These are phyloP conservation scores for Skeletonema tropicum DNA, from an alignment of 108 stramenopile species.

Conservation along the genomic window DNA sequence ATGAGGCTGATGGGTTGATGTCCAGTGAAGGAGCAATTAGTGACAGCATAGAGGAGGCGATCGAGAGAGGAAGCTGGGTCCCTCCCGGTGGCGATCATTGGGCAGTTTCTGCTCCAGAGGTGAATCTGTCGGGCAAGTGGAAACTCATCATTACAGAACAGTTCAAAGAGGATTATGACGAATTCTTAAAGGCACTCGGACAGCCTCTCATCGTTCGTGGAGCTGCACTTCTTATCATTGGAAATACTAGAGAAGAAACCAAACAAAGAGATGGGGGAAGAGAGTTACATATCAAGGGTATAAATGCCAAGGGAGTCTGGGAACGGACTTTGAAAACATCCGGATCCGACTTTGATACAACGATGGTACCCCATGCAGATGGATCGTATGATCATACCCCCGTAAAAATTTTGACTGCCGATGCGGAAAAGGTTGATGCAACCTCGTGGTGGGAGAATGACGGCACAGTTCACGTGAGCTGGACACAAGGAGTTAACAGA, in stretches of 20 bases:
- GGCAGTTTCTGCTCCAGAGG: constrained; percentile 59
- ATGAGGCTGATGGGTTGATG: constrained; percentile 8
- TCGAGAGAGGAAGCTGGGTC: constrained; percentile 38
- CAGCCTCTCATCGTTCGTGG: constrained; percentile 76
- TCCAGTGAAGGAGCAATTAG: background rate
- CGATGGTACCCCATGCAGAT: constrained; percentile 19
- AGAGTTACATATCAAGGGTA: constrained; percentile 54
- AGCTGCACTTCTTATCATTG: constrained; percentile 66
- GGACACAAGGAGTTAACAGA: constrained; percentile 69
- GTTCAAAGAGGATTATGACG: constrained; percentile 77
- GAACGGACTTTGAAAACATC: constrained; percentile 71
- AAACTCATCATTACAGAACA: constrained; percentile 65
- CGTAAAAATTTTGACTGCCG: constrained; percentile 59
- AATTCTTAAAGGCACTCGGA: constrained; percentile 66
- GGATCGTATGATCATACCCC: constrained; percentile 30
- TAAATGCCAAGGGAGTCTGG: constrained; percentile 70
- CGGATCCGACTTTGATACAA: constrained; percentile 44
- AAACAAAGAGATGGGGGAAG: constrained; percentile 64
- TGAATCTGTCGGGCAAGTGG: constrained; percentile 79
- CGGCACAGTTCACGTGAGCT: constrained; percentile 71
- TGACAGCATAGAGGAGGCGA: constrained; percentile 16
- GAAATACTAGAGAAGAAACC: constrained; percentile 68
- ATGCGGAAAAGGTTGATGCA: constrained; percentile 66
- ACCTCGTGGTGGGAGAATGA: constrained; percentile 83
- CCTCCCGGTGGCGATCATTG: constrained; percentile 65